Evolutionary conservation across 1,284 basidiomycete species (phyloP).

Genomic region (Grifola frondosa): DNA sequence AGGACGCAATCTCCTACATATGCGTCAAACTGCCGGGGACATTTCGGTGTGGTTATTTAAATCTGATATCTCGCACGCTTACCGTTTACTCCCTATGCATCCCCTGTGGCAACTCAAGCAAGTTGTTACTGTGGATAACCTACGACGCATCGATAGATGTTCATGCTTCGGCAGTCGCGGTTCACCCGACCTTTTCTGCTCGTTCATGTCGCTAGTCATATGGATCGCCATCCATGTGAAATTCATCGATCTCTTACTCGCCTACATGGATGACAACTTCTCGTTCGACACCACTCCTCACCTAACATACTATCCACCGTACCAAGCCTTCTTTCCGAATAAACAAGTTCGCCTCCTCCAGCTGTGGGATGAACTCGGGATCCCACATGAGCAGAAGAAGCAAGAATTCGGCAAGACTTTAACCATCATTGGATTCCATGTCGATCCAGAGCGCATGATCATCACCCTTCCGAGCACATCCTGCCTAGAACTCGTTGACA

Average conservation of each 20-base stretch:
- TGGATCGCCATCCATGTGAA: constrained; percentile 34
- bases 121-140: constrained; percentile 29
- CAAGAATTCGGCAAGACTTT: constrained; percentile 34
- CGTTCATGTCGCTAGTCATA: constrained; percentile 32
- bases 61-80: constrained; percentile 40
- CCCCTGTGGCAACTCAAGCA: constrained; percentile 45
- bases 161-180: constrained; percentile 34
- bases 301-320: constrained; percentile 31
- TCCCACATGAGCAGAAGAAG: constrained; percentile 40
- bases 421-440: constrained; percentile 37
- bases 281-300: constrained; percentile 21
- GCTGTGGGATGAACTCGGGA: constrained; percentile 40
- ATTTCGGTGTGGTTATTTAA: constrained; percentile 33
- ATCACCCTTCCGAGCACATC: constrained; percentile 25
- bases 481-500: neutral
- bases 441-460: constrained; percentile 32
- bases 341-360: constrained; percentile 34
- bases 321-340: constrained; percentile 25
- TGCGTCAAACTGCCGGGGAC: constrained; percentile 9
- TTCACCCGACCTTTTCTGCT: constrained; percentile 28
- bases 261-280: constrained; percentile 40
- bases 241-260: constrained; percentile 26
- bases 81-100: constrained; percentile 37
- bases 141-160: constrained; percentile 29
- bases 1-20: constrained; percentile 22